Base-by-base conservation (phyloP, 495 filamentous ascomycete species). In the Aspergillus kassunensis region DNA sequence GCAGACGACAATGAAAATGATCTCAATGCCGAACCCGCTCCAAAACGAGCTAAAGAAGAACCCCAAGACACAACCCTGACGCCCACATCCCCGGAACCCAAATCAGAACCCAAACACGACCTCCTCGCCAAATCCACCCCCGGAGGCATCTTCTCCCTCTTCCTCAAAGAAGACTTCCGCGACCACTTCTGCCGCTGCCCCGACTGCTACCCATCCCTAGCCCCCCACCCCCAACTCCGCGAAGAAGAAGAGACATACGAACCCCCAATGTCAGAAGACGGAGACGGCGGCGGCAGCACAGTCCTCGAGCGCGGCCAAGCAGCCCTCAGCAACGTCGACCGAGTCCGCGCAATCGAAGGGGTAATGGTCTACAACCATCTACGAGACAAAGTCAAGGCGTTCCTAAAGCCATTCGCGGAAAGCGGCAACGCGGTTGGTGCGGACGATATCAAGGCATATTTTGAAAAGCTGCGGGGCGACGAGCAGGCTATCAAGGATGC, bases 361-460 rank as follows among this genome's bases (percentile, higher is more conserved):
- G 92, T 95, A 10, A 96, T 96, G 90, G 90, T 88, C 11, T 98
- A 97, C 67, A 96, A 96, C 58, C 84, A 93, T 55, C 79, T 98
- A 18, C 91, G 92, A 57, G 92, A 97, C 41, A 91, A 92, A 60
- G 82, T 98, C 12, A 97, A 90, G 77, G 81, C 81, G 3, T 97
- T 98, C 64, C 79, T 98, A 51, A 80, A 87, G 62, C 88, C 95
- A 45, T 98, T 96, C 69, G 93, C 93, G 3, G 92, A 95, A 65
- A 90, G 83, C 53, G 91, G 91, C 1, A 70, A 86, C 67, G 81
- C 85, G 3, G 90, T 98, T 11, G 83, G 87, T 0, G 92, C 90
- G 5, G 93, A 97, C 66, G 91, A 97, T 72, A 91, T 98, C 63
- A 97, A 96, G 71, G 82, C 75, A 9, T 95, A 96, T 70, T 97